Evolutionary conservation across 192 early-diverging fungal genomes (phyloP).

Genomic region (Gigaspora rosea): DNA sequence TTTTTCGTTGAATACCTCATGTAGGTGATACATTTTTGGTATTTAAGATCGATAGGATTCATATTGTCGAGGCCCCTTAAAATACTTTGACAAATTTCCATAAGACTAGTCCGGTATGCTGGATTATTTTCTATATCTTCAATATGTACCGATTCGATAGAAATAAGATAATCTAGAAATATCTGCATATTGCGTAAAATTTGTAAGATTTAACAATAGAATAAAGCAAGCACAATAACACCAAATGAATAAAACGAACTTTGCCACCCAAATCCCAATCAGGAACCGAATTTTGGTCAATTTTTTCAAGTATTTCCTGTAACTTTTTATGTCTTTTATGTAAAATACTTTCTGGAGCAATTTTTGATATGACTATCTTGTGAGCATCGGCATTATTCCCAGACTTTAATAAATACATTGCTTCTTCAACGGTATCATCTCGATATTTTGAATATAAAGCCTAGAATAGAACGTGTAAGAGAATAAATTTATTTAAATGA

Average conservation of each 20-base stretch:
- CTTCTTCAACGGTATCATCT: slow-evolving; percentile 43
- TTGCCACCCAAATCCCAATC: slow-evolving; percentile 38
- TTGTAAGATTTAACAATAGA: not conserved
- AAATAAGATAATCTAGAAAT: not conserved
- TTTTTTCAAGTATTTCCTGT: slow-evolving; percentile 35
- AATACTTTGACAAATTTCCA: not conserved
- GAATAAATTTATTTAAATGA: not conserved
- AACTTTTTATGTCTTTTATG: slow-evolving; percentile 49
- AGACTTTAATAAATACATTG: slow-evolving; percentile 48
- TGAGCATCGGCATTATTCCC: slow-evolving; percentile 51
- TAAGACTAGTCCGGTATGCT: not conserved
- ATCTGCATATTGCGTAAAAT: not conserved
- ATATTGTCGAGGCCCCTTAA: not conserved
- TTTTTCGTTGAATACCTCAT: not conserved
- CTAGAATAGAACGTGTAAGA: not conserved
- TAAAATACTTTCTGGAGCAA: slow-evolving; percentile 60
- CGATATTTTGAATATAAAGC: slow-evolving; percentile 55
- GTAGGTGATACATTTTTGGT: not conserved
- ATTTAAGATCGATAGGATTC: not conserved
- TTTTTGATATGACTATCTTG: slow-evolving; percentile 47
- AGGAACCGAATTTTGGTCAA: slow-evolving; percentile 41
- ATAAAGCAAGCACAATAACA: not conserved
- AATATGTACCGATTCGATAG: not conserved
- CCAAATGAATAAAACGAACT: not conserved
- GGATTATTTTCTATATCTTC: not conserved